Conservation (phyloP, 495 filamentous ascomycete species). For the Viridothelium virens region DNA sequence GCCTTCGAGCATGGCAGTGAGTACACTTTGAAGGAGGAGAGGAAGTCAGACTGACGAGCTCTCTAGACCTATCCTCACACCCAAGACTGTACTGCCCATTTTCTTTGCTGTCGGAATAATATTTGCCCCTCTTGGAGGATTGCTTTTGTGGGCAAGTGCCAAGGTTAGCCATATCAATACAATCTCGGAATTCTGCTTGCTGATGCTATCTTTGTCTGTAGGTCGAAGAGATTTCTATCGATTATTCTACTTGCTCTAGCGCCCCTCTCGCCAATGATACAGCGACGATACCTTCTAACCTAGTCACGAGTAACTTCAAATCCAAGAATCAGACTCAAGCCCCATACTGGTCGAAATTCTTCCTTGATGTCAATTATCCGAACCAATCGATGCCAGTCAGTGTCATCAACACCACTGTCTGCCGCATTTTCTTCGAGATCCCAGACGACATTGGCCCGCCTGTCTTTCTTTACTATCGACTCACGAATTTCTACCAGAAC, state of each 20-base stretch:
- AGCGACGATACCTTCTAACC: conserved; percentile 44
- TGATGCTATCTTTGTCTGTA: conserved; percentile 29
- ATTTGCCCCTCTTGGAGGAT: conserved; percentile 79
- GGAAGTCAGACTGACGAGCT: conserved; percentile 16
- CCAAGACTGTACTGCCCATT: conserved; percentile 82
- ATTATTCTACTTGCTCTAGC: conserved; percentile 70
- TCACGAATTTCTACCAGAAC: conserved; percentile 99
- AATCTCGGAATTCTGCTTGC: conserved; percentile 14
- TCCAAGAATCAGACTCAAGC: conserved; percentile 28
- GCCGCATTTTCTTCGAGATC: conserved; percentile 67
- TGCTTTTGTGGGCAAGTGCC: conserved; percentile 74
- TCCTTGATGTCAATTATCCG: conserved; percentile 21
- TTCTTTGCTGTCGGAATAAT: conserved; percentile 82
- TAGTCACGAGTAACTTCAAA: conserved; percentile 62
- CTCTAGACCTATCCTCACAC: conserved; percentile 76
- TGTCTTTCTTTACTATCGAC: conserved; percentile 83
- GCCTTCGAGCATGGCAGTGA: conserved; percentile 91
- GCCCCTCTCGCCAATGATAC: conserved; percentile 39
- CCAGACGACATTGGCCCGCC: conserved; percentile 70
- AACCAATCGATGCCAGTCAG: conserved; percentile 13
- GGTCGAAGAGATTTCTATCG: conserved; percentile 85
- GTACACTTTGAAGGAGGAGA: conserved; percentile 26
- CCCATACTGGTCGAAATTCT: conserved; percentile 37
- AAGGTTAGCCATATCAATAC: conserved; percentile 41
- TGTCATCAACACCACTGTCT: conserved; percentile 36